Evolutionary conservation across 2,329 filamentous ascomycete species (phyloP).

Genomic region (Coniochaeta sp.): DNA sequence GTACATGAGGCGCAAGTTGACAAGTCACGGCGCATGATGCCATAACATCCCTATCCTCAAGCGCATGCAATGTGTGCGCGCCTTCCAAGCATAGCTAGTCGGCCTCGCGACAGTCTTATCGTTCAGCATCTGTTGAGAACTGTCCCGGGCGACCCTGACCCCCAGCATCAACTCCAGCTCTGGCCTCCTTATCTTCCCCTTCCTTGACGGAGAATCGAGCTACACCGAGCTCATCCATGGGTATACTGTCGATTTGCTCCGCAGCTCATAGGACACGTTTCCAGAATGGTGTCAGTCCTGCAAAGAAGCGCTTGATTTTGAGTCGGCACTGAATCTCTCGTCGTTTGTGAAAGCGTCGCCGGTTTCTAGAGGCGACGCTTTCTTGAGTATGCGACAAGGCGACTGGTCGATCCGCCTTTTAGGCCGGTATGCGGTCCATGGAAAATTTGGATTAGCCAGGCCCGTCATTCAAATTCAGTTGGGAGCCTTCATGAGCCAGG

Average conservation of each 20-base stretch:
- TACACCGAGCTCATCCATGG: too few species aligned
- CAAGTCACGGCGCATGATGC: too few species aligned
- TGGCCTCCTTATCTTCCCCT: too few species aligned
- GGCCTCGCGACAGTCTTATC: not conserved
- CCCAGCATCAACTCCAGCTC: too few species aligned
- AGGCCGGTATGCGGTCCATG: not conserved
- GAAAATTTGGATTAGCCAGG: not conserved
- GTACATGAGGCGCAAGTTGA: too few species aligned
- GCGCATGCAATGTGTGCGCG: not conserved
- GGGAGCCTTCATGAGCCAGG: not conserved
- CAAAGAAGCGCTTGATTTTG: not conserved
- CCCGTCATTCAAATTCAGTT: not conserved
- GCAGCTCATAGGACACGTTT: not conserved
- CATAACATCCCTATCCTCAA: not conserved
- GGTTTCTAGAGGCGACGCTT: not conserved
- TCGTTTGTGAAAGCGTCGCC: not conserved
- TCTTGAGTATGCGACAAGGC: not conserved
- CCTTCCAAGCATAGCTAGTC: not conserved
- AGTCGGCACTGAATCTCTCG: not conserved
- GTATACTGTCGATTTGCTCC: too few species aligned
- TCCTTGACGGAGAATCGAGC: too few species aligned
- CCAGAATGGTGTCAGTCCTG: not conserved
- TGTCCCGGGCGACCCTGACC: too few species aligned
- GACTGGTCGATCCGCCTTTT: not conserved
- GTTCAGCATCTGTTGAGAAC: not conserved